A percentile compares a stretch with the other conserved stretches of the same genome.
phyloP scores from a whole-genome alignment of 768 basidiomycete genomes.

The Sistotremastrum suecicum region DNA sequence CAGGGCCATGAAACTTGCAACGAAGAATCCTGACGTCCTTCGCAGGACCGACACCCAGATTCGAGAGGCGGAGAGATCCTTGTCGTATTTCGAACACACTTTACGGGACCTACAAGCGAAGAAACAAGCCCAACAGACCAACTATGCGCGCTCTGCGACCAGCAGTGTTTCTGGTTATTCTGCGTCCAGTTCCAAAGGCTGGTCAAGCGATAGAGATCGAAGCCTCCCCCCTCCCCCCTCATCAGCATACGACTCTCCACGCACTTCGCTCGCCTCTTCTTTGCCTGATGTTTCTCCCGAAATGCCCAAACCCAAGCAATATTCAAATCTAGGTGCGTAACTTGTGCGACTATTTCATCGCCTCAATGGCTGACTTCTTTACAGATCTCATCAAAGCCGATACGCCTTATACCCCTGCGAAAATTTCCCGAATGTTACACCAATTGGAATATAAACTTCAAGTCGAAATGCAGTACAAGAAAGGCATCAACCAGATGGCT shows the following conservation, averaged over 20 bases:
- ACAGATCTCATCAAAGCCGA: slow-evolving; percentile 92
- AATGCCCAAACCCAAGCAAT: slow-evolving; percentile 43
- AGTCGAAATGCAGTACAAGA: slow-evolving; percentile 95
- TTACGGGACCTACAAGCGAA: slow-evolving; percentile 70
- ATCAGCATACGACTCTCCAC: slow-evolving; percentile 11
- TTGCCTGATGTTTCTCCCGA: slow-evolving; percentile 24
- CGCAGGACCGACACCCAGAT: slow-evolving; percentile 73
- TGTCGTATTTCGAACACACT: slow-evolving; percentile 80
- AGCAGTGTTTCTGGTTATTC: slow-evolving; percentile 19
- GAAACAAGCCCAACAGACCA: slow-evolving; percentile 46
- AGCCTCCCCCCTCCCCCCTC: slow-evolving; percentile 34
- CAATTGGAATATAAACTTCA: slow-evolving; percentile 99
- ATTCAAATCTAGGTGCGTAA: slow-evolving; percentile 45
- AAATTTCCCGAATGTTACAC: slow-evolving; percentile 95
- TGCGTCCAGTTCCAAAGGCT: slow-evolving; percentile 11
- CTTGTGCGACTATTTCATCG: background rate
- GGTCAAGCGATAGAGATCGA: slow-evolving; percentile 18
- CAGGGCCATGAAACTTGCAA: slow-evolving; percentile 65
- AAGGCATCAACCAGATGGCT: slow-evolving; percentile 98
- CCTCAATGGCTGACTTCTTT: background rate
- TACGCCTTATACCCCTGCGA: slow-evolving; percentile 88
- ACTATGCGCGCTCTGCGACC: slow-evolving; percentile 37
- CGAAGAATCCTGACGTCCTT: slow-evolving; percentile 75
- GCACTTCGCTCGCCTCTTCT: slow-evolving; percentile 6
- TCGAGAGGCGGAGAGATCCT: slow-evolving; percentile 68